Conservation (phyloP, 2,329 filamentous ascomycete species). For the Fusarium keratoplasticum region DNA sequence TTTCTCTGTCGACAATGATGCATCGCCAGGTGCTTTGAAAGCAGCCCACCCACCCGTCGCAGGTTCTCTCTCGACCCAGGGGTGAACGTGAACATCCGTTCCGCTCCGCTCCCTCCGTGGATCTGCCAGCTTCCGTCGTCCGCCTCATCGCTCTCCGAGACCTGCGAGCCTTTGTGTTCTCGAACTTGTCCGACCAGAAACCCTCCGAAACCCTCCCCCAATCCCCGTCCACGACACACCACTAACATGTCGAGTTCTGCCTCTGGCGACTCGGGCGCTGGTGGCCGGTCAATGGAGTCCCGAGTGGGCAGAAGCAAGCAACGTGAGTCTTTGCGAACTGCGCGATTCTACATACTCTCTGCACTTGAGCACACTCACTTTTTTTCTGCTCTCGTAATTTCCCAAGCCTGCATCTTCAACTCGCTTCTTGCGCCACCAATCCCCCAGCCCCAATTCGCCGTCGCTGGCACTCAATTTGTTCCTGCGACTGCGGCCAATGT, state of each 20-base stretch:
- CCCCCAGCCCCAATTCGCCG: neutral
- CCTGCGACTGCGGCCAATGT: conserved; percentile 12
- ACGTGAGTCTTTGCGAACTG: conserved; percentile 68
- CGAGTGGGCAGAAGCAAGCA: conserved; percentile 83
- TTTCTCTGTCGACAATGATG: conserved; percentile 39
- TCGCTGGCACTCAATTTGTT: conserved; percentile 8
- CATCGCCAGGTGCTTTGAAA: conserved; percentile 42
- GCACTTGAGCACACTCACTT: neutral
- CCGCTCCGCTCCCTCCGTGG: conserved; percentile 38
- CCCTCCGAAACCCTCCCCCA: conserved; percentile 27
- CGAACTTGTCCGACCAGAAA: conserved; percentile 22
- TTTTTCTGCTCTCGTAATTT: neutral
- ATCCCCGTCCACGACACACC: conserved; percentile 31
- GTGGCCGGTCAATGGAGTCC: conserved; percentile 74
- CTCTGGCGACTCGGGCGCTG: conserved; percentile 48
- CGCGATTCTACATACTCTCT: conserved; percentile 1
- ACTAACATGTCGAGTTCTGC: conserved; percentile 51
- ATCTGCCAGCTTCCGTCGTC: conserved; percentile 26
- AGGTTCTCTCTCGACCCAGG: conserved; percentile 44
- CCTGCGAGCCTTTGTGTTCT: conserved; percentile 23
- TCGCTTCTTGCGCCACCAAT: conserved; percentile 9
- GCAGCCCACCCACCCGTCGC: conserved; percentile 41
- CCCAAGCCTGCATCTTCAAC: neutral
- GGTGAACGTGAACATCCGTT: conserved; percentile 39
- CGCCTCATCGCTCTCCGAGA: conserved; percentile 25